Conservation (phyloP, 2,329 filamentous ascomycete species). For the Zasmidium citrigriseum region DNA sequence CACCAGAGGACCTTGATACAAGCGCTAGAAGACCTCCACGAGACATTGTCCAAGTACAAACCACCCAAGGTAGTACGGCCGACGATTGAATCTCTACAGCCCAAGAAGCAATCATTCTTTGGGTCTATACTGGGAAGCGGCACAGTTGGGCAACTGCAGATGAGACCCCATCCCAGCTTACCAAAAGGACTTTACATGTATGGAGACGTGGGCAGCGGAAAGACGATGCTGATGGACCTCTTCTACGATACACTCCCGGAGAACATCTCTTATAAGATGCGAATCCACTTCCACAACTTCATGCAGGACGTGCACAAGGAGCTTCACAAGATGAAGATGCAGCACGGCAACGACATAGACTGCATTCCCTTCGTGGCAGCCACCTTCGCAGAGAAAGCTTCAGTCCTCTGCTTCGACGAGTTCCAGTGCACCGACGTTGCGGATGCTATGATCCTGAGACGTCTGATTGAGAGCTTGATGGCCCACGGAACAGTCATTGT, state of each 20-base stretch:
- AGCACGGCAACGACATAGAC: constrained; percentile 86
- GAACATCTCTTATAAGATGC: constrained; percentile 77
- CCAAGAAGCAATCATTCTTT: constrained; percentile 54
- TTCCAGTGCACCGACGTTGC: constrained; percentile 99
- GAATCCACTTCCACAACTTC: constrained; percentile 99
- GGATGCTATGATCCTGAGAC: constrained; percentile 93
- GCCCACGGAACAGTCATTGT: constrained; percentile 94
- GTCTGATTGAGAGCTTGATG: constrained; percentile 87
- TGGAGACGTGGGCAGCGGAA: constrained; percentile 94
- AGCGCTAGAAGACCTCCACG: constrained; percentile 83
- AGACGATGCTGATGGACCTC: constrained; percentile 99
- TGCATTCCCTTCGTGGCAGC: constrained; percentile 89
- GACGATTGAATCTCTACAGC: constrained; percentile 67
- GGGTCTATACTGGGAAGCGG: constrained; percentile 61
- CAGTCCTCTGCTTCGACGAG: constrained; percentile 95
- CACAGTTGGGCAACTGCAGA: constrained; percentile 19
- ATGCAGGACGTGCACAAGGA: constrained; percentile 97
- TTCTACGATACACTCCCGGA: constrained; percentile 90
- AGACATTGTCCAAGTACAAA: constrained; percentile 73
- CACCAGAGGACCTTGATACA: constrained; percentile 91
- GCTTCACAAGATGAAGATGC: constrained; percentile 85
- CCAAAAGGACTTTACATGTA: constrained; percentile 93
- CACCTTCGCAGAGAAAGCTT: constrained; percentile 82
- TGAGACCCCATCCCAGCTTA: constrained; percentile 67
- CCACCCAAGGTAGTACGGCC: constrained; percentile 76